Evolutionary conservation across 805 yeast genomes (phyloP).

Genomic region (Clavispora phyllophila): DNA sequence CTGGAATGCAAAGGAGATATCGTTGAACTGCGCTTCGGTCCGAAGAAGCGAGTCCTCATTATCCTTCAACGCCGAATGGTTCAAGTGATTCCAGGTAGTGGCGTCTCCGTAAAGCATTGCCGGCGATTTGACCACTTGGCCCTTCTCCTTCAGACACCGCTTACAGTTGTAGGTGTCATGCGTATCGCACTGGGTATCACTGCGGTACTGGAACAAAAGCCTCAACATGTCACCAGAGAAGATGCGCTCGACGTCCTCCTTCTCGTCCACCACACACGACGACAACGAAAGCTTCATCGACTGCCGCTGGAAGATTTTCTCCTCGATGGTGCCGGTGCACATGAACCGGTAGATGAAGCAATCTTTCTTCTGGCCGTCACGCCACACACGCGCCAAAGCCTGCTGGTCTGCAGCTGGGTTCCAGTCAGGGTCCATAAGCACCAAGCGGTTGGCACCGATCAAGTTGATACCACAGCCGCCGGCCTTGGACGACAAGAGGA

Average conservation of each 20-base stretch:
- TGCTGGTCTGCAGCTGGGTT: constrained; percentile 98
- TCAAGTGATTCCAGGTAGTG: constrained; percentile 93
- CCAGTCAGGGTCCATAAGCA: constrained; percentile 92
- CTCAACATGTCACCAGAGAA: constrained; percentile 79
- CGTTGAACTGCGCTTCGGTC: constrained; percentile 65
- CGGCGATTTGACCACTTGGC: constrained; percentile 60
- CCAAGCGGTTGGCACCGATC: constrained; percentile 90
- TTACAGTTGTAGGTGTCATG: constrained; percentile 89
- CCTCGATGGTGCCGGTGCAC: constrained; percentile 93
- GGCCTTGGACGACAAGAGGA: constrained; percentile 88
- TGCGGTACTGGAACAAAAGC: constrained; percentile 67
- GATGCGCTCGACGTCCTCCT: constrained; percentile 88
- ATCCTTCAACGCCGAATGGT: constrained; percentile 50
- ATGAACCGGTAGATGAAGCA: constrained; percentile 93
- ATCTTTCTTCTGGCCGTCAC: constrained; percentile 97
- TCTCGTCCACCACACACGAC: constrained; percentile 95
- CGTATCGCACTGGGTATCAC: constrained; percentile 74
- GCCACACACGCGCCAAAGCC: constrained; percentile 96
- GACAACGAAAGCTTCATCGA: constrained; percentile 89
- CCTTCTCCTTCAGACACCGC: constrained; percentile 51
- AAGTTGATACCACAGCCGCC: constrained; percentile 98
- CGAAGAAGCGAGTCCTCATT: constrained; percentile 76
- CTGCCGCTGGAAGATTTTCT: constrained; percentile 92
- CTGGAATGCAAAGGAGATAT: constrained; percentile 85
- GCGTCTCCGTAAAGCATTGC: constrained; percentile 98